A percentile compares a stretch with the other conserved stretches of the same genome.
These are phyloP conservation scores for Durotheca rogersii DNA, from an alignment of 495 filamentous ascomycete species.

Conservation along the genomic window DNA sequence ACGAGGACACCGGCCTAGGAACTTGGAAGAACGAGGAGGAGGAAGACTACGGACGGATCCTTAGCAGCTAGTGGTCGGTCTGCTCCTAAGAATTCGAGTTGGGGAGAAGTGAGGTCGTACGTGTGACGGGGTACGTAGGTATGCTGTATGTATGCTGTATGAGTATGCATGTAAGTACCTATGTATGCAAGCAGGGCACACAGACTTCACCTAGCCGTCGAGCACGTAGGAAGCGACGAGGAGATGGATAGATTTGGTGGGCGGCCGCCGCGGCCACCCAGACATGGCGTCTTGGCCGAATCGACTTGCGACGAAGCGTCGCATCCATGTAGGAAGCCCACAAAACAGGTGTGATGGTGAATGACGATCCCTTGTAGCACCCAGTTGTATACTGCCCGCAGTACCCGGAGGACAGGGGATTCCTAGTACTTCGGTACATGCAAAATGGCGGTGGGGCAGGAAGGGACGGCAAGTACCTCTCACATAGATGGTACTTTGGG, in stretches of 20 bases:
- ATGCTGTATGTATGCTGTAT: too few relatives aligned
- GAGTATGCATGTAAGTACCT: not conserved
- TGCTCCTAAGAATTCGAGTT: too few relatives aligned
- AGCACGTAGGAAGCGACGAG: too few relatives aligned
- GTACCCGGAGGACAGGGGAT: constrained; percentile 1
- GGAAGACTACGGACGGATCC: constrained; percentile 2
- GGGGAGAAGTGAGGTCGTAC: too few relatives aligned
- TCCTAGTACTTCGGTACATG: constrained; percentile 2
- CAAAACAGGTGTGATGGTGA: constrained; percentile 3
- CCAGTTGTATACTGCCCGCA: too few relatives aligned
- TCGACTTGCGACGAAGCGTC: constrained; percentile 17
- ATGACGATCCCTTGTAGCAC: too few relatives aligned
- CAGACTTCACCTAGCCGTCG: too few relatives aligned
- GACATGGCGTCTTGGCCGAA: constrained; percentile 3
- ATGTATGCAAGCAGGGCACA: not conserved
- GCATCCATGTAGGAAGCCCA: constrained; percentile 6
- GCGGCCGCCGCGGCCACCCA: too few relatives aligned
- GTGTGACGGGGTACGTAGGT: too few relatives aligned
- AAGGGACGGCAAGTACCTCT: constrained; percentile 8
- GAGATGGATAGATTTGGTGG: constrained; percentile 16
- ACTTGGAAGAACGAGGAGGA: constrained; percentile 11
- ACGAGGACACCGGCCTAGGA: constrained; percentile 6
- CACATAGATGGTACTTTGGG: constrained; percentile 10
- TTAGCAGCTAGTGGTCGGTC: too few relatives aligned
- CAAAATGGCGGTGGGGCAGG: not conserved